phyloP scores from a whole-genome alignment of 768 basidiomycete genomes.

The Lentinula boryana region DNA sequence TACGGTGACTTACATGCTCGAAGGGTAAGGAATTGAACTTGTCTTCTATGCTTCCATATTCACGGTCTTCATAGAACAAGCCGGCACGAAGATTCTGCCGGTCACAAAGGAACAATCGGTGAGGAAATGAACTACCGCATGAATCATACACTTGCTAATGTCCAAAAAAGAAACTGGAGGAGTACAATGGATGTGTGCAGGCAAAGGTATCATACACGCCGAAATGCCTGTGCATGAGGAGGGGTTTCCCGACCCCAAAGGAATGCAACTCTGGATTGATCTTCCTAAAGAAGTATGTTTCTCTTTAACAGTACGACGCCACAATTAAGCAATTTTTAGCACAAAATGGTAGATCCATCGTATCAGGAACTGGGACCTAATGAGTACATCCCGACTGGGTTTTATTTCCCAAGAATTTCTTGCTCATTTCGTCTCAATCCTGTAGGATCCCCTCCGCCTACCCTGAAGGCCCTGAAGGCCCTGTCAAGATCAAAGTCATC shows the following conservation, averaged over 20 bases:
- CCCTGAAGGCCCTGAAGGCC: slow-evolving; percentile 63
- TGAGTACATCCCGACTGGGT: slow-evolving; percentile 32
- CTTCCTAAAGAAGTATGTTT: slow-evolving; percentile 57
- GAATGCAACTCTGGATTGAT: slow-evolving; percentile 87
- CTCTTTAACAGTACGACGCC: neutral
- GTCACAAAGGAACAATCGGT: slow-evolving; percentile 71
- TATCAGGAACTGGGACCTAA: slow-evolving; percentile 78
- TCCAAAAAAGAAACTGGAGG: slow-evolving; percentile 56
- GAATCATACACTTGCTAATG: neutral
- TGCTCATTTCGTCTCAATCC: neutral
- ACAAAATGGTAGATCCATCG: slow-evolving; percentile 80
- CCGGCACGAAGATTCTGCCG: slow-evolving; percentile 88
- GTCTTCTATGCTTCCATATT: neutral
- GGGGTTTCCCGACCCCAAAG: slow-evolving; percentile 67
- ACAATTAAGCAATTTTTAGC: slow-evolving; percentile 23
- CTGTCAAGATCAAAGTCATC: slow-evolving; percentile 73
- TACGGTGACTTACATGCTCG: slow-evolving; percentile 84
- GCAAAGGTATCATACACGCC: slow-evolving; percentile 74
- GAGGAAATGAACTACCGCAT: neutral
- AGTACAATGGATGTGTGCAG: slow-evolving; percentile 94
- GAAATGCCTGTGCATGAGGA: slow-evolving; percentile 81
- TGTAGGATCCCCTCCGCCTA: slow-evolving; percentile 66
- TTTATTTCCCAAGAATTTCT: neutral
- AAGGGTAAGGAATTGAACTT: slow-evolving; percentile 44
- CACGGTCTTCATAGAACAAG: slow-evolving; percentile 39